Evolutionary conservation across 176 grass and related monocot species (phyloP).

Genomic region (Zea luxurians): DNA sequence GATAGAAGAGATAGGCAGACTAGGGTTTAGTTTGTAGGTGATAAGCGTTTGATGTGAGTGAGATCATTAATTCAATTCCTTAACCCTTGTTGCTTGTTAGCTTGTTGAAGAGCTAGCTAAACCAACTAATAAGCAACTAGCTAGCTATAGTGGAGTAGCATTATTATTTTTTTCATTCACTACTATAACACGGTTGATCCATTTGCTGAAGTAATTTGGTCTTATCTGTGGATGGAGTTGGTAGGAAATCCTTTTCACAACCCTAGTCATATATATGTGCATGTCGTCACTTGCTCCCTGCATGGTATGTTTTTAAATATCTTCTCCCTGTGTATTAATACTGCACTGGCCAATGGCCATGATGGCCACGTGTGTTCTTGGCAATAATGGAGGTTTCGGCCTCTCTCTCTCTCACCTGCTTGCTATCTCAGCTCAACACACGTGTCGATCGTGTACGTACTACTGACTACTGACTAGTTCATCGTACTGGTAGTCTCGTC

Average conservation of each 20-base stretch:
- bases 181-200: neutral
- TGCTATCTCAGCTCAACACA: slow-evolving; percentile 17
- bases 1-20: too few relatives aligned
- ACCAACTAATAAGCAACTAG: neutral
- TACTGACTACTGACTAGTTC: neutral
- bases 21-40: too few relatives aligned
- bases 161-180: neutral
- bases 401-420: neutral
- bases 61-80: neutral
- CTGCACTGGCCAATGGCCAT: neutral
- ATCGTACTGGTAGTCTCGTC: neutral
- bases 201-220: slow-evolving; percentile 15
- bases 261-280: neutral
- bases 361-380: neutral
- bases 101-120: neutral
- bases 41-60: neutral
- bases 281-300: neutral
- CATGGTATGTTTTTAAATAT: neutral
- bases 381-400: neutral
- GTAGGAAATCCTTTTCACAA: slow-evolving; percentile 39
- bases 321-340: neutral
- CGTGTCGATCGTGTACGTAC: neutral
- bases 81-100: neutral
- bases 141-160: slow-evolving; percentile 16
- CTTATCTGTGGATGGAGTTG: slow-evolving; percentile 31